phyloP scores from a whole-genome alignment of 805 yeast genomes.

The Candida berthetii region DNA sequence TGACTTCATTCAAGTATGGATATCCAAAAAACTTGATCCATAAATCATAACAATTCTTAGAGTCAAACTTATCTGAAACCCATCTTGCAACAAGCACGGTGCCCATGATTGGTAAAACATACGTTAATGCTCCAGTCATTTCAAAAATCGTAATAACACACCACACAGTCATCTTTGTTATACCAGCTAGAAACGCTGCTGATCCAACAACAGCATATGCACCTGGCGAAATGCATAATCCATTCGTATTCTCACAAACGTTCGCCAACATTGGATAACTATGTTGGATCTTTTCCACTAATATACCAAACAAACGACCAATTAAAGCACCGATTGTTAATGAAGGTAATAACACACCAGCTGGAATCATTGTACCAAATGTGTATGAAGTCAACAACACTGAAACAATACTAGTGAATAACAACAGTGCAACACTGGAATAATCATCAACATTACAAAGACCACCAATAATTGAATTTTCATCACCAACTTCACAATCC shows the following conservation, averaged over 20 bases:
- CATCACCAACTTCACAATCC: constrained; percentile 42
- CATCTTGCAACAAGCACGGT: constrained; percentile 73
- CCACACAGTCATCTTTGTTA: constrained; percentile 73
- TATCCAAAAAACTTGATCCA: constrained; percentile 38
- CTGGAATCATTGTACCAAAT: constrained; percentile 63
- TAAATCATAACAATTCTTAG: constrained; percentile 59
- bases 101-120: constrained; percentile 80
- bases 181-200: constrained; percentile 75
- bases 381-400: constrained; percentile 59
- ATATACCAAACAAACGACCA: constrained; percentile 51
- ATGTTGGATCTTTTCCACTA: constrained; percentile 42
- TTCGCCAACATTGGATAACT: constrained; percentile 26
- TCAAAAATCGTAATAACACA: constrained; percentile 80
- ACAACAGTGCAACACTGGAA: constrained; percentile 6
- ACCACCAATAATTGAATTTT: constrained; percentile 19
- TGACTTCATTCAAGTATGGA: constrained; percentile 37
- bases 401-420: constrained; percentile 34
- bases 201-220: constrained; percentile 89
- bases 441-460: constrained; percentile 12
- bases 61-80: constrained; percentile 56
- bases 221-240: constrained; percentile 70
- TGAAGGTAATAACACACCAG: constrained; percentile 62
- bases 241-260: constrained; percentile 35
- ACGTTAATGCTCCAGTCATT: constrained; percentile 79
- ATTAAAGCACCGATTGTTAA: constrained; percentile 54